Percentiles rank a stretch among this genome's conserved stretches.
phyloP scores from a whole-genome alignment of 1,139 yeast genomes.

The Hemisphaericaspora xylofermentans region DNA sequence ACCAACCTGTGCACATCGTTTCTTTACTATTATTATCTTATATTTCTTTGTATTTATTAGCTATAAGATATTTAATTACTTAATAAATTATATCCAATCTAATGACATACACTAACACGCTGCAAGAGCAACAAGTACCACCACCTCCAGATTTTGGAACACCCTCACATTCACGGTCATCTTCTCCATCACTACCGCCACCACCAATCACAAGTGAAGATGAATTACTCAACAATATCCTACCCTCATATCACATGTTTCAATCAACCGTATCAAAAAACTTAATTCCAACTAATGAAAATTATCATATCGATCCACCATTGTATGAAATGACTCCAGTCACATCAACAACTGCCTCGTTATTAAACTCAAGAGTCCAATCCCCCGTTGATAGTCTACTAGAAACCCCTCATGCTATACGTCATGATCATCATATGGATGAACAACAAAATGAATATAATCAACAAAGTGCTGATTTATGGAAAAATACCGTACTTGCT shows the following conservation, averaged over 20 bases:
- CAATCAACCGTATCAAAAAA: conserved; percentile 43
- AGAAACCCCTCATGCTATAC: background rate
- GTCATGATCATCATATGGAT: conserved; percentile 1
- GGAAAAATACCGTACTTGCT: conserved; percentile 47
- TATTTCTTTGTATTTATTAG: no score
- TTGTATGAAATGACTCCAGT: conserved; percentile 41
- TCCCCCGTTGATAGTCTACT: conserved; percentile 18
- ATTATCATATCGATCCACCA: conserved; percentile 45
- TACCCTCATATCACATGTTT: conserved; percentile 50
- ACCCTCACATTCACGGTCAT: background rate
- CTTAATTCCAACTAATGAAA: conserved; percentile 40
- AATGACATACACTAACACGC: no score
- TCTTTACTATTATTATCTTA: no score
- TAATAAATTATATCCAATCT: no score
- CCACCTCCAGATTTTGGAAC: background rate
- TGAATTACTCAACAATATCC: conserved; percentile 38
- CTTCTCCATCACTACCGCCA: conserved; percentile 10
- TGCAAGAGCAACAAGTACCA: background rate
- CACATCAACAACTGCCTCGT: conserved; percentile 19
- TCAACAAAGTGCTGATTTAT: conserved; percentile 32
- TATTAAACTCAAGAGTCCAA: conserved; percentile 16
- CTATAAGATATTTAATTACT: no score
- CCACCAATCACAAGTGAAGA: conserved; percentile 22
- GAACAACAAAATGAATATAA: conserved; percentile 13
- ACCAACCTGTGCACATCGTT: no score